Evolutionary conservation across 2,329 filamentous ascomycete genomes (phyloP).

Genomic region (Diaporthe vaccinii): DNA sequence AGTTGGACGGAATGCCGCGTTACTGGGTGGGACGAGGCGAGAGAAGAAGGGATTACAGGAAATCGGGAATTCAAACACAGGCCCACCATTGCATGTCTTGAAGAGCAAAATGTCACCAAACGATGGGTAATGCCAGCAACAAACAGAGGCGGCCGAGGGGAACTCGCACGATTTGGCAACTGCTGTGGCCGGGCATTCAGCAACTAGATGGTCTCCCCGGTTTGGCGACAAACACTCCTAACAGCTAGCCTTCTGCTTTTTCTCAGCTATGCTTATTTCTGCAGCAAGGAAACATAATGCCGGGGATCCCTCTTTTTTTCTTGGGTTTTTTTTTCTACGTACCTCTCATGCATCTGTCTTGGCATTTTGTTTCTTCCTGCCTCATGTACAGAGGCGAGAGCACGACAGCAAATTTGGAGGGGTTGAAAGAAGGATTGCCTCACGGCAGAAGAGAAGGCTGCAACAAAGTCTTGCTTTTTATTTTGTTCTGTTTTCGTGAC

Average conservation of each 20-base stretch:
- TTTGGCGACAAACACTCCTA: conserved; percentile 28
- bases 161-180: conserved; percentile 1
- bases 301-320: conserved; percentile 54
- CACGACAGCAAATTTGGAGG: conserved; percentile 28
- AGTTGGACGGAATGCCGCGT: conserved; percentile 23
- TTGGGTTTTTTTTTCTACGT: conserved; percentile 12
- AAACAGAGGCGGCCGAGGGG: not conserved
- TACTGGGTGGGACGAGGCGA: conserved; percentile 7
- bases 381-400: conserved; percentile 36
- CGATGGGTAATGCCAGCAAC: not conserved
- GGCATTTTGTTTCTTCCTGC: conserved; percentile 38
- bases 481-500: conserved; percentile 2
- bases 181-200: conserved; percentile 26
- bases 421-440: conserved; percentile 51
- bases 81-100: conserved; percentile 16
- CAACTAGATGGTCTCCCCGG: conserved; percentile 34
- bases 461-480: conserved; percentile 13
- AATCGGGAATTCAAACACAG: conserved; percentile 2
- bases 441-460: conserved; percentile 49
- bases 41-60: conserved; percentile 7
- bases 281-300: conserved; percentile 67
- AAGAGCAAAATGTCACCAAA: conserved; percentile 15
- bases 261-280: conserved; percentile 10
- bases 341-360: conserved; percentile 13
- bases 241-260: conserved; percentile 30